Percentiles rank a stretch among this genome's conserved stretches.
phyloP scores from a whole-genome alignment of 2,329 filamentous ascomycete genomes.

The Penicillium nordicum region DNA sequence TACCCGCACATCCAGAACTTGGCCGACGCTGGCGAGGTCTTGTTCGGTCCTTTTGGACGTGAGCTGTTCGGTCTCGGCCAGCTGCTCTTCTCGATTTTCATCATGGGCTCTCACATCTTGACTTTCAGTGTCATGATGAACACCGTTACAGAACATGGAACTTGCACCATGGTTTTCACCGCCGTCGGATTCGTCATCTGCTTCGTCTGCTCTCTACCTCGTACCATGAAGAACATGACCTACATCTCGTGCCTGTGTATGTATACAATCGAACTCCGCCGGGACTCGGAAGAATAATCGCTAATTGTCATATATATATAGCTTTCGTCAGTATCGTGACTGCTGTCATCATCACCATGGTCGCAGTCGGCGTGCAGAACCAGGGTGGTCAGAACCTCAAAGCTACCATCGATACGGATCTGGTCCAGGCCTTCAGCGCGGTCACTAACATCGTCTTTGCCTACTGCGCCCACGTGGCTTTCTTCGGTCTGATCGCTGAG shows the following conservation, averaged over 20 bases:
- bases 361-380: constrained; percentile 57
- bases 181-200: constrained; percentile 58
- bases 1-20: constrained; percentile 63
- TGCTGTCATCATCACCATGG: constrained; percentile 66
- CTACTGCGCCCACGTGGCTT: constrained; percentile 66
- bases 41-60: constrained; percentile 59
- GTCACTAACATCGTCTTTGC: constrained; percentile 68
- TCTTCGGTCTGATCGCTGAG: constrained; percentile 64
- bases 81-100: constrained; percentile 63
- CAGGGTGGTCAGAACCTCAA: constrained; percentile 37
- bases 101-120: constrained; percentile 67
- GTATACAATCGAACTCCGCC: background rate
- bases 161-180: constrained; percentile 62
- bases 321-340: constrained; percentile 62
- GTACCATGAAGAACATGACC: constrained; percentile 61
- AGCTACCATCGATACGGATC: constrained; percentile 41
- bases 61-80: constrained; percentile 63
- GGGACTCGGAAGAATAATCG: background rate
- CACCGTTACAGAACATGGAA: constrained; percentile 58
- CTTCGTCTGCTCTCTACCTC: constrained; percentile 57
- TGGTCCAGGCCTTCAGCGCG: constrained; percentile 58
- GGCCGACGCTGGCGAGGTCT: constrained; percentile 62
- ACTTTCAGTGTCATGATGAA: constrained; percentile 68
- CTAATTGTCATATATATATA: constrained; percentile 18
- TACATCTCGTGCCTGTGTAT: constrained; percentile 58